Base-by-base conservation (phyloP, 202 grass and related monocot species). In the Schoenoplectus triqueter region DNA sequence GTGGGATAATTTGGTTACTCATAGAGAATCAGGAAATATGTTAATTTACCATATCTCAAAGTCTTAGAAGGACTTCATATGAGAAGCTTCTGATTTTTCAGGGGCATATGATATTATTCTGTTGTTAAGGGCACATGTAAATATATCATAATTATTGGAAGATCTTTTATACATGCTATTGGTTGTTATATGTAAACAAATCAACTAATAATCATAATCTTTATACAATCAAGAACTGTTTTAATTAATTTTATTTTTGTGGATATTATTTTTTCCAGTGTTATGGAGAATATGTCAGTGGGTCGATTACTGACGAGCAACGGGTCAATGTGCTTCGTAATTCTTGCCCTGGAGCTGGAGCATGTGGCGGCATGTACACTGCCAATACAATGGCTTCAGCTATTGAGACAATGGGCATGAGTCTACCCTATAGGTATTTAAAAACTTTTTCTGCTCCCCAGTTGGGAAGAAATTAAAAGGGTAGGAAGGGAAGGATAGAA, bases 371-470 rank as follows among this genome's bases (percentile, higher is more conserved):
- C 85, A 98, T 98, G 95, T 98, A 98, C 85, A 98, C 95, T 57
- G 95, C 95, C 86, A 98, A 98, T 73, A 98, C 95, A 10, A 98
- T 98, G 95, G 95, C 95, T 86, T 98, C 95, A 14, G 95, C 95
- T 68, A 95, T 98, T 71, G 95, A 98, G 50, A 98, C 95, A 42
- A 89, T 98, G 95, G 95, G 95, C 88, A 98, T 98, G 95, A 93
- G 88, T 82, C 92, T 98, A 78, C 95, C 95, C 20, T 98, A 98
- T 86, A 98, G 93, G 95, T 98, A 73, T 49, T 59, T 84, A 64
- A 79, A 50, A 82, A 22, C 15, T 19, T 69, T 41, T 69, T 49
- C 69, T 64, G 60, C 55, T 64, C 5, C 61, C 1, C 8, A 44
- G 2, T 45, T 80, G 5, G 3, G 3, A 18, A 62, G 7, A 15